Evolutionary conservation across 129 eudicot species (phyloP).

Genomic region (Ambrosia trifida): DNA sequence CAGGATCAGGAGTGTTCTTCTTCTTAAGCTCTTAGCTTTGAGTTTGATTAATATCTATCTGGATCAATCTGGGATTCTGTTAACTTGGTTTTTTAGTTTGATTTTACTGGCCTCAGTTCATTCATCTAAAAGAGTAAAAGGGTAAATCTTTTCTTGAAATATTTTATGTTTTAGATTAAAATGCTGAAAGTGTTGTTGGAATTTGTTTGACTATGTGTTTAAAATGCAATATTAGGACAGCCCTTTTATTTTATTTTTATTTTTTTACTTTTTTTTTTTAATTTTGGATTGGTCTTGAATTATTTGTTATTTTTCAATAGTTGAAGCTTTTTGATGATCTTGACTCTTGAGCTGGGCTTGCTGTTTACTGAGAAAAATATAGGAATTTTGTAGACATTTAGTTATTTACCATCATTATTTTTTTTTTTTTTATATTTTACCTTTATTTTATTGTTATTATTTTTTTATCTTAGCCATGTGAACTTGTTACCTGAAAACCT

Average conservation of each 20-base stretch:
- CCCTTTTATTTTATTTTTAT: neutral
- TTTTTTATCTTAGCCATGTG: no score
- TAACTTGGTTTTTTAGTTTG: neutral
- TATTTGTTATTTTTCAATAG: neutral
- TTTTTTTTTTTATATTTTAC: no score
- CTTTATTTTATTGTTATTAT: no score
- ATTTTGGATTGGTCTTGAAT: neutral
- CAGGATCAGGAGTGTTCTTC: no score
- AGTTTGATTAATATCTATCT: no score
- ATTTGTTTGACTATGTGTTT: slow-evolving; percentile 23
- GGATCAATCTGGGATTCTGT: no score
- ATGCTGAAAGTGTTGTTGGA: slow-evolving; percentile 9
- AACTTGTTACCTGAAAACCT: no score
- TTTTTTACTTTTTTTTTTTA: neutral
- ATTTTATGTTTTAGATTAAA: neutral
- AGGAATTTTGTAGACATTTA: no score
- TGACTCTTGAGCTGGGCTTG: no score
- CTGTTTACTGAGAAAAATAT: no score
- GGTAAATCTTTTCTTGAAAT: slow-evolving; percentile 15
- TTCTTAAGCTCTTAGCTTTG: no score
- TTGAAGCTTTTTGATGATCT: neutral
- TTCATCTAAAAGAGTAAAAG: neutral
- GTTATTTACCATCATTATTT: no score
- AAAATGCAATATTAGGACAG: neutral
- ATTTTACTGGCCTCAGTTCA: neutral